Evolutionary conservation across 2,329 filamentous ascomycete genomes (phyloP).

Genomic region (Alternaria panax): DNA sequence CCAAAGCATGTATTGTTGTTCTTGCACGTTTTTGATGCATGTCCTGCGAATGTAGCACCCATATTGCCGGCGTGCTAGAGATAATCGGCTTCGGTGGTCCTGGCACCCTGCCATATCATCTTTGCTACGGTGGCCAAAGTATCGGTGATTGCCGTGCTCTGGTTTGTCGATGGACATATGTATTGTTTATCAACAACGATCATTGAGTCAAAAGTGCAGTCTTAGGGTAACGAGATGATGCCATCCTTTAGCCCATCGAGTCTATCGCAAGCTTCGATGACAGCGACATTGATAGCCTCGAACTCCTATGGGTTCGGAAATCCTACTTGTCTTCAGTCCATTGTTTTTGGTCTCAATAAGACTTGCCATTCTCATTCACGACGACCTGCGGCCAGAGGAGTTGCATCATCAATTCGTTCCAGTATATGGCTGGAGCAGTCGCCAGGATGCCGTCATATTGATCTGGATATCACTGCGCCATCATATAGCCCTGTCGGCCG

Average conservation of each 20-base stretch:
- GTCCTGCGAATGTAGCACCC: constrained; percentile 11
- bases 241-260: constrained; percentile 44
- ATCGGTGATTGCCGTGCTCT: constrained; percentile 13
- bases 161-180: constrained; percentile 11
- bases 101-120: constrained; percentile 23
- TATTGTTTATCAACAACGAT: constrained; percentile 21
- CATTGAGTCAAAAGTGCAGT: constrained; percentile 31
- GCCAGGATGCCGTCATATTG: constrained; percentile 43
- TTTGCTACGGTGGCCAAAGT: constrained; percentile 20
- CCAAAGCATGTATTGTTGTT: constrained; percentile 21
- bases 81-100: constrained; percentile 14
- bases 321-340: neutral
- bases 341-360: neutral
- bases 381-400: constrained; percentile 33
- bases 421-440: constrained; percentile 35
- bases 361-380: constrained; percentile 34
- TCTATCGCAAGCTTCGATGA: constrained; percentile 32
- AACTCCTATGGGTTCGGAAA: constrained; percentile 31
- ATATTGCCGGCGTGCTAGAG: constrained; percentile 23
- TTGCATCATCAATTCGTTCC: constrained; percentile 23
- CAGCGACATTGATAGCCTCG: constrained; percentile 23
- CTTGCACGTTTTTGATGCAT: constrained; percentile 16
- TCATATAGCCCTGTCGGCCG: constrained; percentile 36
- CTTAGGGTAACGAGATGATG: constrained; percentile 27
- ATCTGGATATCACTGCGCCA: constrained; percentile 41